Evolutionary conservation across 208 protist species (phyloP), one percentile per base, ranked within the genome.

Genomic region (Trypanosoma lewisi): DNA sequence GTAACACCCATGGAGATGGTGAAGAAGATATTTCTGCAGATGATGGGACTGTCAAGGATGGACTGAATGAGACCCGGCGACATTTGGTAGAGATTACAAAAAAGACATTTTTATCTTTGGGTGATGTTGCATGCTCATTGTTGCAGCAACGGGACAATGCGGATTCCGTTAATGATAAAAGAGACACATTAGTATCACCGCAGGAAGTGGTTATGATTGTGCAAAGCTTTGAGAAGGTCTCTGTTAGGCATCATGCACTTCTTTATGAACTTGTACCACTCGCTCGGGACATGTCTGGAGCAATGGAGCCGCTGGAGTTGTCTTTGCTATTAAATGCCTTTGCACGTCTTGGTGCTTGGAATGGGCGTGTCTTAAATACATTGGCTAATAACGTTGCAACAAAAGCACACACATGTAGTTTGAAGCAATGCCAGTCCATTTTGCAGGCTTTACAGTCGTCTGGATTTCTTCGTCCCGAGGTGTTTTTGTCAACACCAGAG

Each of bases 131-230:
- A 11, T 70, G 62, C 31, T 41, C 58, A 2, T 53, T 17, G 8
- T 57, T 79, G 31, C 63, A 72, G 50, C 58, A 59, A 47, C 19
- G n/a, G n/a, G n/a, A n/a, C n/a, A n/a, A 30, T 36, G 34, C 7
- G 1, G 28, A 67, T 19, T 42, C 11, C 16, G 16, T 4, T 59
- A 39, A 62, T 39, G 36, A 28, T 25, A 28, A 5, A 50, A 27
- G 4, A 5, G 39, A 2, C 21, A 28, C 16, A 25, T 37, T 11
- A 1, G 58, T 85, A 63, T 56, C 69, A 27, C 81, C 85, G 0
- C 83, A 91, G 53, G 54, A 86, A 19, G 53, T 89, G 25, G 66
- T 94, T n/a, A 89, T 94, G 73, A 77, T 94, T n/a, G 58, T 94
- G 2, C 88, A 87, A 65, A 76, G 72, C 33, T 91, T 87, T 63